Conservation (phyloP, 306 rosid genomes). For the Vigna unguiculata region DNA sequence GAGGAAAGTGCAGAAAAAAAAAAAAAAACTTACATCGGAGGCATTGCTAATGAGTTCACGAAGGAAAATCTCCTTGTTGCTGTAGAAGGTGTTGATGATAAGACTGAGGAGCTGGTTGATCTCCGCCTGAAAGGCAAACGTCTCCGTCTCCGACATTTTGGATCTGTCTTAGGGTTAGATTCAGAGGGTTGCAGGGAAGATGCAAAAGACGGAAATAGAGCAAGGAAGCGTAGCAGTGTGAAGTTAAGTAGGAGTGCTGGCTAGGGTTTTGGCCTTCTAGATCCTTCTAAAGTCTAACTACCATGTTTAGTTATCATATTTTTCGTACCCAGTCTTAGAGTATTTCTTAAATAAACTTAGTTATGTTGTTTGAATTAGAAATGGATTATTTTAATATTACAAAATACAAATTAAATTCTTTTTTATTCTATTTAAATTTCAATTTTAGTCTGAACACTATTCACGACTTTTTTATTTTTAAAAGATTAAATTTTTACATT, state of each 20-base stretch:
- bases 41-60: conserved; percentile 88
- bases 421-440: no score
- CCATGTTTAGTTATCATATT: not conserved
- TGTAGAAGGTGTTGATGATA: conserved; percentile 90
- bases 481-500: no score
- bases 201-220: not conserved
- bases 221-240: not conserved
- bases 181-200: no score
- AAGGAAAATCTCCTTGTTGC: conserved; percentile 93
- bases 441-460: no score
- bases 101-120: conserved; percentile 91
- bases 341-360: no score
- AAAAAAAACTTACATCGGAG: conserved; percentile 59
- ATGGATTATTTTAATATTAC: no score
- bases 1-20: fast-evolving
- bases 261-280: conserved; percentile 47
- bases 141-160: conserved; percentile 65
- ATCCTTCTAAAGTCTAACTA: conserved; percentile 27
- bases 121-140: conserved; percentile 97
- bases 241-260: not conserved
- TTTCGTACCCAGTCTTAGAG: not conserved
- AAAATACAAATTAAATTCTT: no score
- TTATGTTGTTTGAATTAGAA: no score
- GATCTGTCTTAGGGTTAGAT: no score
- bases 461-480: no score